Base-by-base conservation (phyloP, 164 flowering plant species). In the Nymphaea colorata region DNA sequence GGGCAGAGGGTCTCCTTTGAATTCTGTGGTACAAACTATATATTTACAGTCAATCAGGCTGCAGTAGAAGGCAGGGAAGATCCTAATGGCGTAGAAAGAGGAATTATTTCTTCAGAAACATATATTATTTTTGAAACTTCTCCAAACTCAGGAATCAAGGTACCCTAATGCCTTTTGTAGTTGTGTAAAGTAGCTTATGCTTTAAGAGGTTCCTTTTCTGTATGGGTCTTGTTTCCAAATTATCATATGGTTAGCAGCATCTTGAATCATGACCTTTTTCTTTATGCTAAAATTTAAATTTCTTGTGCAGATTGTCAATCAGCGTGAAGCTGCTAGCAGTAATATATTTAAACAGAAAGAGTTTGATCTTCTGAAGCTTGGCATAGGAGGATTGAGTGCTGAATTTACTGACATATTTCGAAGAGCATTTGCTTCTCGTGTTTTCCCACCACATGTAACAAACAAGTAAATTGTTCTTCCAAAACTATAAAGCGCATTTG, bases 351-450 rank as follows among this genome's bases (percentile, higher is more conserved):
- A 74, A 81, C 96, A 90, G 5, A 95, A 95, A 73, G 99, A 95
- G 65, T 89, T 95, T 71, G 92, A 95, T 78, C 93, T 92, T 65
- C 77, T 87, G 70, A 81, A 89, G 42, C 81, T 90, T 45, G 99
- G 99, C 66, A 92, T 92, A 43, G 99, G 99, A 77, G 99, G 99
- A 72, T 71, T 95, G 65, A 83, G 97, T 84, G 90, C 82, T 45
- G 99, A 95, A 79, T 92, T 95, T 78, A 87, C 93, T 43, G 97
- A 95, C 72, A 95, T 95, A 80, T 95, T 95, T 78, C 86, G 96
- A 78, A 86, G 98, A 82, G 99, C 98, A 72, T 95, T 95, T 87
- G 98, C 99, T 5, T 95, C 98, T 65, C 87, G 99, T 69, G 98
- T 95, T 76, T 90, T 88, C 65, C 99, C 99, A 71, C 76, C 99